A percentile compares a stretch with the other conserved stretches of the same genome.
phyloP scores from a whole-genome alignment of 2,329 filamentous ascomycete genomes.

The Endocalyx cinctus region DNA sequence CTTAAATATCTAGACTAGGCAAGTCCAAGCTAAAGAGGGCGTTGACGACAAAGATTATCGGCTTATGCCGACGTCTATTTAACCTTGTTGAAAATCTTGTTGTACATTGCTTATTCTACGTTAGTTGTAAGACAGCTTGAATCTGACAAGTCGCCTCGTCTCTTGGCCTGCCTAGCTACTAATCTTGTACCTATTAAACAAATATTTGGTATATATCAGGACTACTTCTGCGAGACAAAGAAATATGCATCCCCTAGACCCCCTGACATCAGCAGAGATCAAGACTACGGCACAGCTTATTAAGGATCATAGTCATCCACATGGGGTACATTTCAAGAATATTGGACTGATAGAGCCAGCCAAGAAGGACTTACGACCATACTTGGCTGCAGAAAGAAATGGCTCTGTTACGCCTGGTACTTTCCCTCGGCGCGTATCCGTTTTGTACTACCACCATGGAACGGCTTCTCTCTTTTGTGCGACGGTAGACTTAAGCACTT shows the following conservation, averaged over 20 bases:
- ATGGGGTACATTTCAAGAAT: background rate
- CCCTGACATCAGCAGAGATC: background rate
- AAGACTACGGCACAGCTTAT: background rate
- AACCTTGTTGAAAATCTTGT: too few relatives aligned
- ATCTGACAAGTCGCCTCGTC: too few relatives aligned
- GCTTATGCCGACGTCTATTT: too few relatives aligned
- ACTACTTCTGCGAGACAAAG: too few relatives aligned
- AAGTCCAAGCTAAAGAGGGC: too few relatives aligned
- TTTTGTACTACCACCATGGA: background rate
- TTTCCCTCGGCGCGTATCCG: background rate
- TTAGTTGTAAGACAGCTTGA: too few relatives aligned
- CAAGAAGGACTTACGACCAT: background rate
- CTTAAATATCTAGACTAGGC: too few relatives aligned
- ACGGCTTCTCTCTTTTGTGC: background rate
- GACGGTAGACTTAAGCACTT: background rate
- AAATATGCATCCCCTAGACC: background rate
- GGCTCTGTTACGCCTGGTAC: background rate
- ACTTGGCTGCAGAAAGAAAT: background rate
- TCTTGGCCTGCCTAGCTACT: too few relatives aligned
- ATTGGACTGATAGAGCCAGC: background rate
- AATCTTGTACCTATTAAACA: too few relatives aligned
- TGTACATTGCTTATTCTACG: too few relatives aligned
- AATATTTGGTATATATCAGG: too few relatives aligned
- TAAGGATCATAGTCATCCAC: background rate
- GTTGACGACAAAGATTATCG: too few relatives aligned